Evolutionary conservation across 2,329 filamentous ascomycete genomes (phyloP).

Genomic region (Chalaropsis ovoidea): DNA sequence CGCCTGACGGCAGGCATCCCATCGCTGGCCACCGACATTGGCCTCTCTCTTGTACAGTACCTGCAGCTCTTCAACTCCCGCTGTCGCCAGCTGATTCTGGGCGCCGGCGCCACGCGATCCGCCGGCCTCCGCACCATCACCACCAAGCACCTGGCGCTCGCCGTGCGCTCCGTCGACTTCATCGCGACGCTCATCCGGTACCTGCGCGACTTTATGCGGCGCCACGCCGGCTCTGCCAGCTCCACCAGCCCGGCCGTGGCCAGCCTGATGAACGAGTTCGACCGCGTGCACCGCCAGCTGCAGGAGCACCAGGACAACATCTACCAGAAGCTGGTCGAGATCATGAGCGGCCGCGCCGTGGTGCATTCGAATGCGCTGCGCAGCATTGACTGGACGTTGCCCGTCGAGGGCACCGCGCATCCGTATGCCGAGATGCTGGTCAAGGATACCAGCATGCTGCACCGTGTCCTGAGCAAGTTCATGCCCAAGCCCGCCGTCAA

Average conservation of each 20-base stretch:
- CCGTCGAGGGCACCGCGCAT: slow-evolving; percentile 36
- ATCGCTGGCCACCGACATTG: slow-evolving; percentile 77
- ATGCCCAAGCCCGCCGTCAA: slow-evolving; percentile 64
- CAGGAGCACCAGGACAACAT: slow-evolving; percentile 88
- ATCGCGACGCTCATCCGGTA: slow-evolving; percentile 80
- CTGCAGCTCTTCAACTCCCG: slow-evolving; percentile 91
- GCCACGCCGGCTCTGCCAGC: slow-evolving; percentile 47
- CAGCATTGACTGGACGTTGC: slow-evolving; percentile 56
- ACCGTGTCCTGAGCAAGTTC: slow-evolving; percentile 74
- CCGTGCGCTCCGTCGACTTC: slow-evolving; percentile 80
- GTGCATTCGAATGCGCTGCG: slow-evolving; percentile 66
- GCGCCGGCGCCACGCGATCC: slow-evolving; percentile 78
- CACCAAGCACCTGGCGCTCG: slow-evolving; percentile 85
- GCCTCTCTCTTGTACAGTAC: slow-evolving; percentile 68
- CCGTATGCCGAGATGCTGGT: slow-evolving; percentile 77
- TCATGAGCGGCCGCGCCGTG: slow-evolving; percentile 70
- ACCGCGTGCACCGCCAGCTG: slow-evolving; percentile 70
- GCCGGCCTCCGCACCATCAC: slow-evolving; percentile 94
- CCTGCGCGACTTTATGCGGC: slow-evolving; percentile 78
- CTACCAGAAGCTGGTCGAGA: slow-evolving; percentile 85
- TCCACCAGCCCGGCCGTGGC: slow-evolving; percentile 40
- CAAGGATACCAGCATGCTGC: slow-evolving; percentile 75
- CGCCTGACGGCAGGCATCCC: slow-evolving; percentile 77
- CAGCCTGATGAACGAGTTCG: slow-evolving; percentile 68
- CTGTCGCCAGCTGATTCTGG: slow-evolving; percentile 90